phyloP scores from a whole-genome alignment of 768 basidiomycete species.

The Kwoniella sp. region DNA sequence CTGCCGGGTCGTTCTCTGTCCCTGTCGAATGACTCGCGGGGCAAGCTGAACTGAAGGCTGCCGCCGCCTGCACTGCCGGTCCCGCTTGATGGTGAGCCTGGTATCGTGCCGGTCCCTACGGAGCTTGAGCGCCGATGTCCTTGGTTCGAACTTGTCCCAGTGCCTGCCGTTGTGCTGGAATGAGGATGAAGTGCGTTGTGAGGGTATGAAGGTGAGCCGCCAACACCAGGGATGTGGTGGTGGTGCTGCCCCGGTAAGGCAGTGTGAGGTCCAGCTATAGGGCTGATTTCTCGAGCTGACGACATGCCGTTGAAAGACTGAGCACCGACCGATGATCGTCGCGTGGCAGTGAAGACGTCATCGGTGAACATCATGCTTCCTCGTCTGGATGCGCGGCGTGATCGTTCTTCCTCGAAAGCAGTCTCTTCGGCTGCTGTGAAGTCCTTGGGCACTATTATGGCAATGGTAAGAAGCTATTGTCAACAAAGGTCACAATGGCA shows the following conservation, averaged over 20 bases:
- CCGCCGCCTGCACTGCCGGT: background rate
- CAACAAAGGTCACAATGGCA: background rate
- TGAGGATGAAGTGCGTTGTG: constrained; percentile 3
- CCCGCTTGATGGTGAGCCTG: constrained; percentile 10
- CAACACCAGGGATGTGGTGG: constrained; percentile 6
- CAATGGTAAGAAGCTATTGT: background rate
- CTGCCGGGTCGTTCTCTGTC: constrained; percentile 9
- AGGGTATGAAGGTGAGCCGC: background rate
- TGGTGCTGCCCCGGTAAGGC: constrained; percentile 17
- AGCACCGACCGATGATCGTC: constrained; percentile 16
- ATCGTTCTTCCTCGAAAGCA: constrained; percentile 52
- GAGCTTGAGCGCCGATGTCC: constrained; percentile 17
- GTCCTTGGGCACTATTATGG: constrained; percentile 51
- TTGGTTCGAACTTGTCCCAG: too few relatives aligned
- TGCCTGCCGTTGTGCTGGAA: background rate
- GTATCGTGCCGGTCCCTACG: constrained; percentile 7
- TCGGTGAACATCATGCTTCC: constrained; percentile 26
- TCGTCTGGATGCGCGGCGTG: constrained; percentile 40
- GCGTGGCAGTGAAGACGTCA: constrained; percentile 14
- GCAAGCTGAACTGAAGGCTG: background rate
- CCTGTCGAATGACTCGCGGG: constrained; percentile 13
- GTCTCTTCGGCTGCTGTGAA: constrained; percentile 53
- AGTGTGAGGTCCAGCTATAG: constrained; percentile 15
- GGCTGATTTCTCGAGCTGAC: constrained; percentile 4
- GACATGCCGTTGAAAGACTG: constrained; percentile 9